phyloP scores from a whole-genome alignment of 495 filamentous ascomycete genomes.

The Penicillium silybi region DNA sequence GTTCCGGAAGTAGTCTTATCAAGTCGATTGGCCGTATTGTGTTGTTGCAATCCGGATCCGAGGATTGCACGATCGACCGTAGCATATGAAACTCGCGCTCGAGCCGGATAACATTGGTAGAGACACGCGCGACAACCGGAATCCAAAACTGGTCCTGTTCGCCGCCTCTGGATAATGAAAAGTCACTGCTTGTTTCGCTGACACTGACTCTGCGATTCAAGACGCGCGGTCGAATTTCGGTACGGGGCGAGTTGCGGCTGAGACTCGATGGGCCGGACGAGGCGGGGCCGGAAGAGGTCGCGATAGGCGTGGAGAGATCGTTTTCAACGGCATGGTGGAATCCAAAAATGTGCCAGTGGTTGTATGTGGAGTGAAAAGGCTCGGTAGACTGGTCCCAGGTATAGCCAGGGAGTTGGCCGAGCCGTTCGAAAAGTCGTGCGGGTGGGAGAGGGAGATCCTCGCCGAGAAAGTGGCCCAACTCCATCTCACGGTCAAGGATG shows the following conservation, averaged over 20 bases:
- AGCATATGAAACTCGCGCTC: slow-evolving; percentile 82
- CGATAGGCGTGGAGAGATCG: slow-evolving; percentile 39
- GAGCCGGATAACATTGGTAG: slow-evolving; percentile 71
- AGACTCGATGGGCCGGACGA: slow-evolving; percentile 43
- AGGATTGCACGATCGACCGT: slow-evolving; percentile 62
- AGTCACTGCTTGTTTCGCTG: slow-evolving; percentile 52
- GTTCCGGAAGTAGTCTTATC: slow-evolving; percentile 57
- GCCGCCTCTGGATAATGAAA: slow-evolving; percentile 32
- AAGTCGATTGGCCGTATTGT: slow-evolving; percentile 74
- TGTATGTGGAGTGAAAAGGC: slow-evolving; percentile 80
- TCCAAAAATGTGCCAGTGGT: slow-evolving; percentile 66
- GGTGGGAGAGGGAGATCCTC: slow-evolving; percentile 67
- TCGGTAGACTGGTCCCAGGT: slow-evolving; percentile 66
- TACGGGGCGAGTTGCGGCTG: slow-evolving; percentile 43
- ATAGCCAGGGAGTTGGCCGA: slow-evolving; percentile 69
- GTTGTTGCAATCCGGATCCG: slow-evolving; percentile 69
- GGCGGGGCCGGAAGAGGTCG: slow-evolving; percentile 33
- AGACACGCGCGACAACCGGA: slow-evolving; percentile 70
- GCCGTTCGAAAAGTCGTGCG: slow-evolving; percentile 65
- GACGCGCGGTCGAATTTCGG: slow-evolving; percentile 27
- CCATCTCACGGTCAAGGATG: slow-evolving; percentile 25
- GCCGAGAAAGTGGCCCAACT: slow-evolving; percentile 41
- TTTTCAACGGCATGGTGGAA: slow-evolving; percentile 41
- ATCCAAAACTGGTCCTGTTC: slow-evolving; percentile 43
- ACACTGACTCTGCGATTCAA: slow-evolving; percentile 39